A percentile compares a stretch with the other conserved stretches of the same genome.
Evolutionary conservation across 2,329 filamentous ascomycete species (phyloP).

Genomic region (Hymenoscyphus fructigenus): DNA sequence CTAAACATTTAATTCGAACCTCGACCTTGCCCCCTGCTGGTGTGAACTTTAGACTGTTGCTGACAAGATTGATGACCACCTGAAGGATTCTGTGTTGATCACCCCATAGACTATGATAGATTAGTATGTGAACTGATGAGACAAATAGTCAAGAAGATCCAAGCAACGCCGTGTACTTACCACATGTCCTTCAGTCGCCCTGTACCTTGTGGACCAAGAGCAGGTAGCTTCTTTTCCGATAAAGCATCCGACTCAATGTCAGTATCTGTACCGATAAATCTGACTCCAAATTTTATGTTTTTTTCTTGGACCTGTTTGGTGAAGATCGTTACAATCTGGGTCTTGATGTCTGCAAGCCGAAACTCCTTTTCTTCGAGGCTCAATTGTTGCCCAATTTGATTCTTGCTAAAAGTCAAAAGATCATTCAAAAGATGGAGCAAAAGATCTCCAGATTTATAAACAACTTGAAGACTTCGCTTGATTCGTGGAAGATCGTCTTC

Average conservation of each 20-base stretch:
- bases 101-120: constrained; percentile 65
- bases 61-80: constrained; percentile 90
- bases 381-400: constrained; percentile 85
- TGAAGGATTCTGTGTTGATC: constrained; percentile 89
- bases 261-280: constrained; percentile 60
- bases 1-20: constrained; percentile 72
- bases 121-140: neutral
- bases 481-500: constrained; percentile 77
- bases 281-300: constrained; percentile 69
- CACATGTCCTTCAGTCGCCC: constrained; percentile 78
- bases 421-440: constrained; percentile 85
- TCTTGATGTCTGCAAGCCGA: constrained; percentile 75
- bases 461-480: constrained; percentile 79
- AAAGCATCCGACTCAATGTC: constrained; percentile 20
- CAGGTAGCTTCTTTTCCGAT: constrained; percentile 45
- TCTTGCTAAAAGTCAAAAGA: constrained; percentile 89
- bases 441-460: constrained; percentile 86
- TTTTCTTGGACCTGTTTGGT: constrained; percentile 85
- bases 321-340: constrained; percentile 82
- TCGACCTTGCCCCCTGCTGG: constrained; percentile 72
- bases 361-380: constrained; percentile 84
- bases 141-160: neutral
- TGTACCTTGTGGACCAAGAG: constrained; percentile 62
- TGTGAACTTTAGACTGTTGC: constrained; percentile 91
- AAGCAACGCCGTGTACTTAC: constrained; percentile 14